A percentile compares a stretch with the other conserved stretches of the same genome.
These are phyloP conservation scores for Trypanosoma caninum DNA, from an alignment of 208 protist species.

Conservation along the genomic window DNA sequence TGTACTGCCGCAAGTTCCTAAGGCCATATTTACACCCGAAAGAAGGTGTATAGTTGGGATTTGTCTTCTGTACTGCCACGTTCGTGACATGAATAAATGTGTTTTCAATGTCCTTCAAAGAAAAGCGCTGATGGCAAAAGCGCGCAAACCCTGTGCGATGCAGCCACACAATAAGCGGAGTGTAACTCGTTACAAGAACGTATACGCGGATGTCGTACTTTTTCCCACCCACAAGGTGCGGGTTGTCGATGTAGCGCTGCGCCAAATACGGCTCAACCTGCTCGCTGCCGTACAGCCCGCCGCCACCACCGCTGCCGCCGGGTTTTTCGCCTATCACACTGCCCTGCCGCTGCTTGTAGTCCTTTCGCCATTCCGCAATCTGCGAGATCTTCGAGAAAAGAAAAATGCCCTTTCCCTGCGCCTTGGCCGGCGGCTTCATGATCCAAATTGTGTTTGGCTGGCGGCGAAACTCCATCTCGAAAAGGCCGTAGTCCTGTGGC, in stretches of 20 bases:
- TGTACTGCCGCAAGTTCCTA: slow-evolving; percentile 65
- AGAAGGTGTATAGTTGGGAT: slow-evolving; percentile 86
- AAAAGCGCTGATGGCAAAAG: slow-evolving; percentile 92
- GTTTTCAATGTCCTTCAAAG: slow-evolving; percentile 89
- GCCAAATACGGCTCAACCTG: slow-evolving; percentile 82
- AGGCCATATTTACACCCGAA: slow-evolving; percentile 87
- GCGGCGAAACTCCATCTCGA: slow-evolving; percentile 93
- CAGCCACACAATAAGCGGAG: slow-evolving; percentile 88
- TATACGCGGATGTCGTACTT: slow-evolving; percentile 95
- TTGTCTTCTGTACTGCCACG: slow-evolving; percentile 95
- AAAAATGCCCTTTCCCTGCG: slow-evolving; percentile 97
- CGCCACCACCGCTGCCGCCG: too few relatives aligned
- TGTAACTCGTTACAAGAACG: slow-evolving; percentile 83
- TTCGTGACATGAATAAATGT: slow-evolving; percentile 97
- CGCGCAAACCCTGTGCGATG: slow-evolving; percentile 91
- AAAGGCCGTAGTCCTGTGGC: slow-evolving; percentile 93
- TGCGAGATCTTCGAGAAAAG: slow-evolving; percentile 95
- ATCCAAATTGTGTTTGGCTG: slow-evolving; percentile 93
- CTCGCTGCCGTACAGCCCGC: slow-evolving; percentile 32
- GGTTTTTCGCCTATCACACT: slow-evolving; percentile 19
- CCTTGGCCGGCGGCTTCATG: slow-evolving; percentile 96
- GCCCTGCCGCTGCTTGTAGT: slow-evolving; percentile 67
- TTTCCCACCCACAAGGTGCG: slow-evolving; percentile 90
- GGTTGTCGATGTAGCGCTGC: slow-evolving; percentile 90
- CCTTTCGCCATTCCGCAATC: slow-evolving; percentile 92